These are phyloP conservation scores for Stagonosporopsis cucurbitacearum DNA, from an alignment of 2,329 filamentous ascomycete species.

Conservation along the genomic window DNA sequence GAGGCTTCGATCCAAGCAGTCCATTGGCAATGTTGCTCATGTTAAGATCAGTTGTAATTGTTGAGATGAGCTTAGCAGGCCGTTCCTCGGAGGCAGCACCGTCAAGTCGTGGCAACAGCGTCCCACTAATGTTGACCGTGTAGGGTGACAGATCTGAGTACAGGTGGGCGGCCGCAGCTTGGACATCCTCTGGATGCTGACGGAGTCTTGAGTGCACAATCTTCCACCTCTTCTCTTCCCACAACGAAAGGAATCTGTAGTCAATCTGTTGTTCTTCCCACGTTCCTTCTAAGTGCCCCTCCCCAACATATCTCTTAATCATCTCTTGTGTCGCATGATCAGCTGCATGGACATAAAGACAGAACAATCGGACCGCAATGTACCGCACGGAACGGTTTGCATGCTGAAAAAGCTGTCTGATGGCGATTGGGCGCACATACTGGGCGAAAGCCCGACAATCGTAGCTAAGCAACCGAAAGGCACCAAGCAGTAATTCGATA, in stretches of 20 bases:
- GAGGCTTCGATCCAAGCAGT: constrained; percentile 71
- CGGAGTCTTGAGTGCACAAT: constrained; percentile 23
- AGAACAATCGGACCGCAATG: constrained; percentile 81
- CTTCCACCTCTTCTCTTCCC: constrained; percentile 65
- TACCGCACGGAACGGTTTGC: constrained; percentile 70
- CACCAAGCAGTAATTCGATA: constrained; percentile 65
- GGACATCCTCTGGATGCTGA: constrained; percentile 1
- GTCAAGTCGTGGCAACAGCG: constrained; percentile 49
- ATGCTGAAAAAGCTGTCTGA: constrained; percentile 72
- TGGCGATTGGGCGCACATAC: constrained; percentile 68
- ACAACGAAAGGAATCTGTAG: constrained; percentile 73
- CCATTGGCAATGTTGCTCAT: constrained; percentile 71
- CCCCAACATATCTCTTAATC: constrained; percentile 69
- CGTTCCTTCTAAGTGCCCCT: constrained; percentile 67
- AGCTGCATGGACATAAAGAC: constrained; percentile 77
- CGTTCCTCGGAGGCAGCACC: constrained; percentile 36
- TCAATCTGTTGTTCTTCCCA: constrained; percentile 81
- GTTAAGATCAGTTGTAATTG: constrained; percentile 75
- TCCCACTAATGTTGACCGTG: constrained; percentile 44
- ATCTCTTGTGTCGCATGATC: constrained; percentile 79
- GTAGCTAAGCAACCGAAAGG: constrained; percentile 81
- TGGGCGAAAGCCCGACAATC: constrained; percentile 72
- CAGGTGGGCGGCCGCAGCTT: constrained; percentile 4
- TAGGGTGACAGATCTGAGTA: constrained; percentile 38
- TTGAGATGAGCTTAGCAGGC: constrained; percentile 60